Evolutionary conservation across 2,329 filamentous ascomycete species (phyloP).

Genomic region (Xylaria sp.): DNA sequence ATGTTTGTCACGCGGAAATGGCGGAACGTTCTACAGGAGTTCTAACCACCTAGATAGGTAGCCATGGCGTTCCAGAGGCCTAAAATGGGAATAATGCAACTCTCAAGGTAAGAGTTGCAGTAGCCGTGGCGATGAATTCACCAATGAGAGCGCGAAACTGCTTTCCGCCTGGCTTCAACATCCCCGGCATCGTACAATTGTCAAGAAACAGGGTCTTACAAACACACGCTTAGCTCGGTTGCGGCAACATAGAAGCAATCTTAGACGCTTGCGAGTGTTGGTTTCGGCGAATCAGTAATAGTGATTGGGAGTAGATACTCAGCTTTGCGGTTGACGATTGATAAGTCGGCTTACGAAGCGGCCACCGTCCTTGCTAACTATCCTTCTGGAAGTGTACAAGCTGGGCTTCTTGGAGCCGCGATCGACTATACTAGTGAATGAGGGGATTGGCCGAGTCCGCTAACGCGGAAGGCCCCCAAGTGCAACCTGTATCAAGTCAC

Average conservation of each 20-base stretch:
- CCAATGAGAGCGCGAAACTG: conserved; percentile 9
- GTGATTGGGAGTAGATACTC: neutral
- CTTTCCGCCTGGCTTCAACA: neutral
- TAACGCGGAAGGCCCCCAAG: neutral
- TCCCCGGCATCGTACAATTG: conserved; percentile 6
- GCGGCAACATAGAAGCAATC: conserved; percentile 12
- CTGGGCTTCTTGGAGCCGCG: neutral
- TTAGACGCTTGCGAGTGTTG: conserved; percentile 9
- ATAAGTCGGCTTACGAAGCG: neutral
- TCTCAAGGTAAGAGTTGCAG: neutral
- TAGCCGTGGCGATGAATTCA: neutral
- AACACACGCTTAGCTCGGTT: neutral
- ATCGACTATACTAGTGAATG: neutral
- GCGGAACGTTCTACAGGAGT: conserved; percentile 18
- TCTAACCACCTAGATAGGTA: neutral
- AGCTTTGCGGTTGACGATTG: neutral
- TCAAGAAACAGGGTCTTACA: conserved; percentile 12
- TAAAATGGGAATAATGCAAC: neutral
- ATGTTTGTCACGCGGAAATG: conserved; percentile 6
- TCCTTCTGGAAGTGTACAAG: neutral
- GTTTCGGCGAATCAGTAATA: conserved; percentile 1
- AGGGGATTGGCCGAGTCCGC: neutral
- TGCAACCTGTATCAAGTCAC: neutral
- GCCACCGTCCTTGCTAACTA: neutral
- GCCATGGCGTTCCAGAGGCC: conserved; percentile 7